phyloP scores from a whole-genome alignment of 1,284 basidiomycete species.

The Papiliotrema fonsecae region DNA sequence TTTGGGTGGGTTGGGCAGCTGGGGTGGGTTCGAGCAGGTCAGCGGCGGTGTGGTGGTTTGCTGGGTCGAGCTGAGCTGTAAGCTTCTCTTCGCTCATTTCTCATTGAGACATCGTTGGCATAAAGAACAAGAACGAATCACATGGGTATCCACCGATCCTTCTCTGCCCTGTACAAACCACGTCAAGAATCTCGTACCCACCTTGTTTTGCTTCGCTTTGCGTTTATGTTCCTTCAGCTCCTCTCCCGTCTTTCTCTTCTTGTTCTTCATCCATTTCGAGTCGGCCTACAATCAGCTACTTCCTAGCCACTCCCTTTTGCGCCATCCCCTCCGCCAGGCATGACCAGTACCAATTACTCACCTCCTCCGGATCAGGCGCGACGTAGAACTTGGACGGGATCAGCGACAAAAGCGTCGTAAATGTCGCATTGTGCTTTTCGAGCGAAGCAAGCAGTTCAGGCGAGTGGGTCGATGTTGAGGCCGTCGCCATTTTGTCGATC shows the following conservation, averaged over 20 bases:
- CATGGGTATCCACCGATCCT: no score
- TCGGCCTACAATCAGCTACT: slow-evolving; percentile 45
- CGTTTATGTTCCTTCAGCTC: slow-evolving; percentile 79
- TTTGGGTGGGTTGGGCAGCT: slow-evolving; percentile 32
- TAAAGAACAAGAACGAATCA: no score
- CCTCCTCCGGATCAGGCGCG: slow-evolving; percentile 63
- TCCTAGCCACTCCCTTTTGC: no score
- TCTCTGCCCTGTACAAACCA: no score
- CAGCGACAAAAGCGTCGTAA: slow-evolving; percentile 71
- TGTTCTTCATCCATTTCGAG: slow-evolving; percentile 82
- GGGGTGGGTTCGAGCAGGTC: slow-evolving; percentile 58
- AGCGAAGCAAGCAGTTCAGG: slow-evolving; percentile 60
- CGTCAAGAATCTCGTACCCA: no score
- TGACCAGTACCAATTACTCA: slow-evolving; percentile 7
- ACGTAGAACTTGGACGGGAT: slow-evolving; percentile 87
- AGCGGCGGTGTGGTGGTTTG: slow-evolving; percentile 73
- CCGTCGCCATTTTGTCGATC: not conserved
- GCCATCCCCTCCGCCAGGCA: not conserved
- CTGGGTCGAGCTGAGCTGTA: slow-evolving; percentile 72
- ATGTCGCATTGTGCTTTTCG: slow-evolving; percentile 74
- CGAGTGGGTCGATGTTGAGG: not conserved
- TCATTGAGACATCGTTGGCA: no score
- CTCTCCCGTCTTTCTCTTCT: slow-evolving; percentile 76
- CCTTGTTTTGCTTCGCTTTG: slow-evolving; percentile 79
- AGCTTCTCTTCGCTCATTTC: no score